Conservation (phyloP, 2,329 filamentous ascomycete species). For the Colletotrichum liriopes region DNA sequence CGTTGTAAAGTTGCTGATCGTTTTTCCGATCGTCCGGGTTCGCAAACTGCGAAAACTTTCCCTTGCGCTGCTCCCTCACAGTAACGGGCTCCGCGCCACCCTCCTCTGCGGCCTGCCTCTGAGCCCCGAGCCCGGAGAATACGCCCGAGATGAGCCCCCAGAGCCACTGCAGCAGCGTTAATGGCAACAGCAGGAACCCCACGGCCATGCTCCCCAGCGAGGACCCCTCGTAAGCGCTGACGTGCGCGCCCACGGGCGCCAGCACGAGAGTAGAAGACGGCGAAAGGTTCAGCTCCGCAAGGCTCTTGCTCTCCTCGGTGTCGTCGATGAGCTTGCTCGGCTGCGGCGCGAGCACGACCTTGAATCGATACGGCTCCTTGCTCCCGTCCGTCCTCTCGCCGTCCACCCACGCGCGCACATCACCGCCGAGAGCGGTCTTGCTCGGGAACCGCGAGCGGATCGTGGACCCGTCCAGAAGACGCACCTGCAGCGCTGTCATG, state of each 20-base stretch:
- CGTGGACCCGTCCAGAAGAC: slow-evolving; percentile 87
- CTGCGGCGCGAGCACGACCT: slow-evolving; percentile 84
- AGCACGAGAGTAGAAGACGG: slow-evolving; percentile 89
- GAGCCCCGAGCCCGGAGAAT: slow-evolving; percentile 47
- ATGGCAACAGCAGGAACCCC: slow-evolving; percentile 33
- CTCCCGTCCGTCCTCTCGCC: slow-evolving; percentile 67
- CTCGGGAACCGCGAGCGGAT: slow-evolving; percentile 79
- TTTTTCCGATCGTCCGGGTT: slow-evolving; percentile 69
- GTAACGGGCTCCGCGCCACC: slow-evolving; percentile 46
- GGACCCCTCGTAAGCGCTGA: slow-evolving; percentile 58
- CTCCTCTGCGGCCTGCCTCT: slow-evolving; percentile 24
- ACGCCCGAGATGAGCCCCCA: slow-evolving; percentile 49
- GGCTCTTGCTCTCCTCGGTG: slow-evolving; percentile 78
- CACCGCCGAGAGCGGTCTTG: slow-evolving; percentile 72
- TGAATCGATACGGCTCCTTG: slow-evolving; percentile 82
- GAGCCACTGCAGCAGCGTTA: slow-evolving; percentile 55
- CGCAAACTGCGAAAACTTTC: slow-evolving; percentile 56
- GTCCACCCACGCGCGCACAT: slow-evolving; percentile 86
- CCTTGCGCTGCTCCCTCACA: slow-evolving; percentile 45
- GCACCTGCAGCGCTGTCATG: slow-evolving; percentile 77
- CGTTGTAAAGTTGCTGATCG: slow-evolving; percentile 87
- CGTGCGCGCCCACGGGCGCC: slow-evolving; percentile 73
- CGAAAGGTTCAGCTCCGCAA: slow-evolving; percentile 80
- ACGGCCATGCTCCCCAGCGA: slow-evolving; percentile 42
- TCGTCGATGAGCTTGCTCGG: slow-evolving; percentile 83